A percentile compares a stretch with the other conserved stretches of the same genome.
Conservation (phyloP, 164 flowering plant genomes). For the Vitis amurensis region DNA sequence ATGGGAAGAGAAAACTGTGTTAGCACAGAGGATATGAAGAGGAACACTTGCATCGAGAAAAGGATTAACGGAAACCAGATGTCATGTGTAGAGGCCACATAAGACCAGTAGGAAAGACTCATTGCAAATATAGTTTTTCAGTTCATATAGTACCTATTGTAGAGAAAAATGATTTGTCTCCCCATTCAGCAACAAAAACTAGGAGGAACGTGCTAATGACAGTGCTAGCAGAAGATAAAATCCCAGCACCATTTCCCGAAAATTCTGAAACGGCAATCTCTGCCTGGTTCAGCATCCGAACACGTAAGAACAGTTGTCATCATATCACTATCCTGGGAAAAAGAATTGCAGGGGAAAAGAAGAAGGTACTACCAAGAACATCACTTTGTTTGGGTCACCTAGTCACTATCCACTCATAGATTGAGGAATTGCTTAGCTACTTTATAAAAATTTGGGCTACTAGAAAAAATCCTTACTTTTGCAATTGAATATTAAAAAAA, state of each 20-base stretch:
- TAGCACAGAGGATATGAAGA: conserved; percentile 5
- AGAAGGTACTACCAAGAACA: conserved; percentile 1
- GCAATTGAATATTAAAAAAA: no score
- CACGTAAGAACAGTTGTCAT: background rate
- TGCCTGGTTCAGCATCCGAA: conserved; percentile 59
- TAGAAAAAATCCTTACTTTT: no score
- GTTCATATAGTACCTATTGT: conserved; percentile 70
- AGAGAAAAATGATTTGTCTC: conserved; percentile 96
- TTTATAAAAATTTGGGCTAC: no score
- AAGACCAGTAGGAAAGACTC: no score
- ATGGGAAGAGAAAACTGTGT: conserved; percentile 5
- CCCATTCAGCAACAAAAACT: conserved; percentile 99
- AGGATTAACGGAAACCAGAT: background rate
- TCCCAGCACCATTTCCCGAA: conserved; percentile 92
- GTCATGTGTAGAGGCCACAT: background rate
- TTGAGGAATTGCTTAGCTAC: no score
- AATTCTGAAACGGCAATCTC: conserved; percentile 92
- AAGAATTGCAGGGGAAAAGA: background rate
- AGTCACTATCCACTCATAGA: no score
- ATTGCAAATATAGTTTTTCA: background rate
- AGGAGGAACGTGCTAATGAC: conserved; percentile 73
- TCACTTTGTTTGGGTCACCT: background rate
- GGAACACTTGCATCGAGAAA: conserved; percentile 1
- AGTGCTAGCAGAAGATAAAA: conserved; percentile 82
- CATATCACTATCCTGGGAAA: background rate